Base-by-base conservation (phyloP, 2,329 filamentous ascomycete genomes). In the Emmonsia crescens region DNA sequence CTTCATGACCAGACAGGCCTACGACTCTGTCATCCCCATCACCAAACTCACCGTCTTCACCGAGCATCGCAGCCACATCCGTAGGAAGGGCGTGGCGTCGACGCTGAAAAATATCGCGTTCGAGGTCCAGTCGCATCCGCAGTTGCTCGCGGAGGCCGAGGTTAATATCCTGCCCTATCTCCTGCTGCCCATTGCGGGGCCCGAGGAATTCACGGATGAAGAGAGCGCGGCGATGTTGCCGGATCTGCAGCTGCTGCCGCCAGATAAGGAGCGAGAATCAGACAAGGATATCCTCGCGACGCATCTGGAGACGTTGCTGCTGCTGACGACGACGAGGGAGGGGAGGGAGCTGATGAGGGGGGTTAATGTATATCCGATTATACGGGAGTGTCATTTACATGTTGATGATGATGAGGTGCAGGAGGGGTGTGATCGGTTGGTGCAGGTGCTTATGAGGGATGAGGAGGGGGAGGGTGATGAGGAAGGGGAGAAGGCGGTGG, bases 61-160 rank as follows among this genome's bases (percentile, higher is more conserved):
- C 0, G 91, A 96, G 74, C 91, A 96, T 77, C 81, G 83, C 68
- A 95, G 89, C 2, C 83, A 88, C 33, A 85, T 96, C 62, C 85
- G 94, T 61, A 83, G 94, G 60, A 90, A 91, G 69, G 94, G 94
- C n/a, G 92, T 96, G n/a, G 93, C 93, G 8, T 91, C 87, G 64
- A 94, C 91, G 10, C 91, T 99, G 73, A 97, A 97, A 75, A 99
- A 99, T 71, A 85, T 89, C 36, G 86, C 90, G 6, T 97, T 99
- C 71, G 89, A 95, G 69, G 76, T 93, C 5, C 76, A 83, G 2
- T 83, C 87, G 0, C 93, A 97, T 69, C 79, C 83, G 0, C 77
- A 81, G 1, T 86, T 96, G 60, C 76, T 96, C 54, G 81, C 83
- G 0, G 85, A 89, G 59, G 83, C 86, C 21, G 85, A 86, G 46